Conservation (phyloP, 139 green algal species). For the Closterium sp. region DNA sequence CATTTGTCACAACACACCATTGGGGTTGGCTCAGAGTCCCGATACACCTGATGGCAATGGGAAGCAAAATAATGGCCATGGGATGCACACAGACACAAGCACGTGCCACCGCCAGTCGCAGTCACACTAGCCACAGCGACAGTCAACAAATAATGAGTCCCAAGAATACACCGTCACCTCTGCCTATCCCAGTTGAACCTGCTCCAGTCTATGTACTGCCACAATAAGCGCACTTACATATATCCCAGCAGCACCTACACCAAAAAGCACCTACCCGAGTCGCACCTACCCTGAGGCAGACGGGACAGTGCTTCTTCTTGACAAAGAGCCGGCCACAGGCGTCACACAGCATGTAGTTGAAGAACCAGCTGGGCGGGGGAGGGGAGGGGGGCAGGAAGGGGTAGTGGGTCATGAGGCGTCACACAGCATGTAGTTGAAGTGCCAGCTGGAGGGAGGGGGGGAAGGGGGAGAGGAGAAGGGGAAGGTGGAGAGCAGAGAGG, state of each 20-base stretch:
- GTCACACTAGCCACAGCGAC: neutral
- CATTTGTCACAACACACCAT: conserved; percentile 48
- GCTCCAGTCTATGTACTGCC: too few species aligned
- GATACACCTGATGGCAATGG: conserved; percentile 19
- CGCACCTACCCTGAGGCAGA: conserved; percentile 14
- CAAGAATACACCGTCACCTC: too few species aligned
- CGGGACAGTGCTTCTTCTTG: conserved; percentile 35
- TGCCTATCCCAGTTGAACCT: too few species aligned
- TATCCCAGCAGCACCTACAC: too few species aligned
- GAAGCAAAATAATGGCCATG: too few species aligned
- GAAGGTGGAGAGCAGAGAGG: neutral
- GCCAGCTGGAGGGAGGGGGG: neutral
- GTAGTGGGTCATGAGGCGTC: neutral
- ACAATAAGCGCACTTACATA: too few species aligned
- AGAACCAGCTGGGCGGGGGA: conserved; percentile 21
- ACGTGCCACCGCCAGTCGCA: too few species aligned
- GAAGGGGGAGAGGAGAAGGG: neutral
- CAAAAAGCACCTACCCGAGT: too few species aligned
- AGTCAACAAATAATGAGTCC: too few species aligned
- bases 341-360: conserved; percentile 37
- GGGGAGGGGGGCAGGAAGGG: neutral
- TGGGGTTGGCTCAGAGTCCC: conserved; percentile 36
- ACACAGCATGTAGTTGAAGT: neutral
- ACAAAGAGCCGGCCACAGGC: conserved; percentile 42
- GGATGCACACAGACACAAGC: neutral